Conservation (phyloP, 2,329 filamentous ascomycete species). For the Botrytis elliptica region DNA sequence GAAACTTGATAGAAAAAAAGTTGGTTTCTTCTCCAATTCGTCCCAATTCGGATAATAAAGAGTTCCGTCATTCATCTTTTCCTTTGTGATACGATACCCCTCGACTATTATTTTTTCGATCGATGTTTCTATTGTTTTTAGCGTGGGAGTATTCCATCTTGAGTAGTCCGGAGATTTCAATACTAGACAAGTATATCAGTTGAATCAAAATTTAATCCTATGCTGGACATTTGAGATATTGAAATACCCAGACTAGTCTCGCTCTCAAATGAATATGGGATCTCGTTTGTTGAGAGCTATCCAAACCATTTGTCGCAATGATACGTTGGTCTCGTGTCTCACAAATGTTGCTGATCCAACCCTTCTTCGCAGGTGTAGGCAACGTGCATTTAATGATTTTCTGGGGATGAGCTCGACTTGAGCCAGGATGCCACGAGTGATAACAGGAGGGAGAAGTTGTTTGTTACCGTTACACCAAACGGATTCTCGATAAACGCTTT, state of each 20-base stretch:
- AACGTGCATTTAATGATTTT: background rate
- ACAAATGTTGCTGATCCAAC: background rate
- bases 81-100: background rate
- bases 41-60: constrained; percentile 19
- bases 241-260: background rate
- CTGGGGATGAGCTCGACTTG: background rate
- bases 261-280: background rate
- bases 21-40: constrained; percentile 15
- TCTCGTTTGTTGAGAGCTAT: background rate
- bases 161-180: background rate
- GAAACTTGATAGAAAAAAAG: constrained; percentile 3
- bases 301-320: background rate
- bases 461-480: constrained; percentile 6
- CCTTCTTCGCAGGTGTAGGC: background rate
- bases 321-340: constrained; percentile 2
- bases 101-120: background rate
- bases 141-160: background rate
- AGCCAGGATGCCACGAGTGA: constrained; percentile 19
- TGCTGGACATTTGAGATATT: background rate
- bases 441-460: background rate
- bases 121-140: background rate
- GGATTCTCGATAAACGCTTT: constrained; percentile 16
- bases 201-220: background rate
- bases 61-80: background rate
- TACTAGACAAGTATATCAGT: background rate